Evolutionary conservation across 2,329 filamentous ascomycete species (phyloP).

Genomic region (Sarocladium brachiariae): DNA sequence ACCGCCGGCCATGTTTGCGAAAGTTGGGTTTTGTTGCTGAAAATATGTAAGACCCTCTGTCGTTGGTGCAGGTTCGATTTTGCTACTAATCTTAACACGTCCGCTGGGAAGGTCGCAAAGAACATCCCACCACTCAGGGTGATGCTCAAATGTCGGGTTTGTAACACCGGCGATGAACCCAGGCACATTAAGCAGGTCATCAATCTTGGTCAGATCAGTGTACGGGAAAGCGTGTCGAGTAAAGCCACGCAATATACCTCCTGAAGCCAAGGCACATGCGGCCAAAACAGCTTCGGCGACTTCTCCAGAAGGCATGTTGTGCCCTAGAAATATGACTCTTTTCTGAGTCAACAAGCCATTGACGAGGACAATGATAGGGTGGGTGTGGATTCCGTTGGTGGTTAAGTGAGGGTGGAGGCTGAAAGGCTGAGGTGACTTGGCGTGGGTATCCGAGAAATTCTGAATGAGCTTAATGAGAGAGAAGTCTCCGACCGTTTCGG

Average conservation of each 20-base stretch:
- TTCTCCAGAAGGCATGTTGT: constrained; percentile 91
- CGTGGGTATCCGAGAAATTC: constrained; percentile 78
- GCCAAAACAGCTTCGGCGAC: constrained; percentile 97
- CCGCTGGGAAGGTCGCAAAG: constrained; percentile 89
- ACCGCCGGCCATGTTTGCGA: constrained; percentile 42
- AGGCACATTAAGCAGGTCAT: constrained; percentile 89
- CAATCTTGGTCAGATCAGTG: constrained; percentile 95
- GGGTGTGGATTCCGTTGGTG: constrained; percentile 80
- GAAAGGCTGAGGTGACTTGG: constrained; percentile 79
- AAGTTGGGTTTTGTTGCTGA: constrained; percentile 65
- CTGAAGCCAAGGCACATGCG: constrained; percentile 89
- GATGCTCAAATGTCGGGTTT: constrained; percentile 90
- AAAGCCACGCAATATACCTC: constrained; percentile 87
- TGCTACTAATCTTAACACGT: constrained; percentile 87
- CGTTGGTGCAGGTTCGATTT: constrained; percentile 70
- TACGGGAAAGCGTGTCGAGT: constrained; percentile 96
- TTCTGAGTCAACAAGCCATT: constrained; percentile 96
- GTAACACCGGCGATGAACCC: constrained; percentile 98
- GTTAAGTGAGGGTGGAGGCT: constrained; percentile 85
- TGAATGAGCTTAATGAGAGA: constrained; percentile 96
- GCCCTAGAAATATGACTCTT: constrained; percentile 88
- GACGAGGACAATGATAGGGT: constrained; percentile 89
- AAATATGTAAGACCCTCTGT: constrained; percentile 87
- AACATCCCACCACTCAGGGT: constrained; percentile 97
- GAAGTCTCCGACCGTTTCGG: constrained; percentile 95